Conservation (phyloP, 352 stramenopile genomes). For the Phytophthora macrochlamydospora region DNA sequence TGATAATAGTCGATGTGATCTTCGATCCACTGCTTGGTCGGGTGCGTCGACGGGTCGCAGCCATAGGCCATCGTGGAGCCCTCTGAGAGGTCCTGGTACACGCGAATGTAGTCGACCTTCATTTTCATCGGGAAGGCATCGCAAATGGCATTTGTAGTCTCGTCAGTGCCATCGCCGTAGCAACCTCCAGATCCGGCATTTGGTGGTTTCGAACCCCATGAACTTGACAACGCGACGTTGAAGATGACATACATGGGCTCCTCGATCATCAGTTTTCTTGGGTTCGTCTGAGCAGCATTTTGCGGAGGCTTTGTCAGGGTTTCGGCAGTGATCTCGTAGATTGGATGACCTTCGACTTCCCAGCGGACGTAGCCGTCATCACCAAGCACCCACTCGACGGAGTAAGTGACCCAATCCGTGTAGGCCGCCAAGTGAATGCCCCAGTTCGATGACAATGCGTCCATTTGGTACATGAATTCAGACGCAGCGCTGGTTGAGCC, state of each 20-base stretch:
- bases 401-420: background rate
- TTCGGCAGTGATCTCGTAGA: background rate
- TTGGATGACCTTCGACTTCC: background rate
- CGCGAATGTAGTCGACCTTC: conserved; percentile 29
- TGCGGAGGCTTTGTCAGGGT: background rate
- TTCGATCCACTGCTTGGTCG: conserved; percentile 58
- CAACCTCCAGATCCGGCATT: conserved; percentile 13
- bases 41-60: conserved; percentile 25
- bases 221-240: background rate
- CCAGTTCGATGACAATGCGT: background rate
- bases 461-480: background rate
- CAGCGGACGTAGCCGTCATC: background rate
- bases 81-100: conserved; percentile 23
- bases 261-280: background rate
- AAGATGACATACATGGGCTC: conserved; percentile 3
- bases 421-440: background rate
- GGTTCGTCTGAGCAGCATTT: background rate
- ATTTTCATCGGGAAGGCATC: conserved; percentile 69
- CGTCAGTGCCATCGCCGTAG: conserved; percentile 30
- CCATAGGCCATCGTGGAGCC: too few species aligned
- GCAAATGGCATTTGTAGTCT: conserved; percentile 49
- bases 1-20: conserved; percentile 49
- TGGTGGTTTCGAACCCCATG: background rate
- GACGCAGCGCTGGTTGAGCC: background rate
- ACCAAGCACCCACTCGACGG: background rate